Percentiles rank a stretch among this genome's conserved stretches.
Evolutionary conservation across 2,329 filamentous ascomycete species (phyloP).

Genomic region (Botrytis byssoidea): DNA sequence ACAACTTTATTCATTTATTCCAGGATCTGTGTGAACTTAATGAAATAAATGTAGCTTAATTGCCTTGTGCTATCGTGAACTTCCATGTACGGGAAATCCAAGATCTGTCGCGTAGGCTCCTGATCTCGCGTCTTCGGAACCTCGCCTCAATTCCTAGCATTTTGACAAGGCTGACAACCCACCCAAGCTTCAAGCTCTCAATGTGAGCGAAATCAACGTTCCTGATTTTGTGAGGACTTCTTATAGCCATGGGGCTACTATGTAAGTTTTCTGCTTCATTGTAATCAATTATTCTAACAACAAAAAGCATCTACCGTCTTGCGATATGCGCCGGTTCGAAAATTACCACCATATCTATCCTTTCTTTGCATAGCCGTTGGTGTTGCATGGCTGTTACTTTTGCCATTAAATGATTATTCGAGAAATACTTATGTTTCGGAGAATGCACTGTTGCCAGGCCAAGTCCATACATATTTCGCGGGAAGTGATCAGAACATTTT

Average conservation of each 20-base stretch:
- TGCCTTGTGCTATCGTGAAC: background rate
- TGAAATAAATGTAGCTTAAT: background rate
- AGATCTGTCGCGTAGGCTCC: slow-evolving; percentile 18
- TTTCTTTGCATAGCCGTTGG: slow-evolving; percentile 81
- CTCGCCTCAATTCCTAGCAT: slow-evolving; percentile 4
- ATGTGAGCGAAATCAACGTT: slow-evolving; percentile 1
- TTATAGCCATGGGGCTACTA: slow-evolving; percentile 32
- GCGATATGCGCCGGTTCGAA: slow-evolving; percentile 78
- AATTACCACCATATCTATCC: slow-evolving; percentile 84
- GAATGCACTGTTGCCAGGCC: slow-evolving; percentile 90
- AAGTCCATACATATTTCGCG: slow-evolving; percentile 96
- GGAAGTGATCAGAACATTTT: slow-evolving; percentile 96
- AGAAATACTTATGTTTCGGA: slow-evolving; percentile 94
- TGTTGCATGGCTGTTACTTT: slow-evolving; percentile 82
- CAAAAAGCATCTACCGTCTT: slow-evolving; percentile 58
- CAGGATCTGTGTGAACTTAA: background rate
- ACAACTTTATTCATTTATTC: background rate
- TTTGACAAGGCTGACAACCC: slow-evolving; percentile 18
- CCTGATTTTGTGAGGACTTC: background rate
- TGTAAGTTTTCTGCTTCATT: slow-evolving; percentile 24
- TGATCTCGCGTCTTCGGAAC: slow-evolving; percentile 17
- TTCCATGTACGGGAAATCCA: background rate
- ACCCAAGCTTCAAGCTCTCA: slow-evolving; percentile 1
- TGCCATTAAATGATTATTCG: slow-evolving; percentile 89
- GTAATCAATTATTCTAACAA: slow-evolving; percentile 24